A percentile compares a stretch with the other conserved stretches of the same genome.
Evolutionary conservation across 2,329 filamentous ascomycete genomes (phyloP).

Genomic region (Epichloe typhina): DNA sequence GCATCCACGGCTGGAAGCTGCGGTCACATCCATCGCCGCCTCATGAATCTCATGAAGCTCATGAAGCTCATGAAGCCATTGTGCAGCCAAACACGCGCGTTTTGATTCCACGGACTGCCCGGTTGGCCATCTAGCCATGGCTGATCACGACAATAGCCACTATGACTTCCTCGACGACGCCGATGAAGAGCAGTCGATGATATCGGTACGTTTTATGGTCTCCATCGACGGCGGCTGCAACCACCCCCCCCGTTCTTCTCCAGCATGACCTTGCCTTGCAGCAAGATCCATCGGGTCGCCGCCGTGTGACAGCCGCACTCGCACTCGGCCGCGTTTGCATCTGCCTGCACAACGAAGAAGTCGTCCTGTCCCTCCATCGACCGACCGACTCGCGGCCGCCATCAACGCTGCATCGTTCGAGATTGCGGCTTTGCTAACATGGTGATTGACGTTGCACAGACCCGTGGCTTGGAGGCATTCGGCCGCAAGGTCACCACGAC

Average conservation of each 20-base stretch:
- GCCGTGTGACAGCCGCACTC: neutral
- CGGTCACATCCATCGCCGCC: constrained; percentile 2
- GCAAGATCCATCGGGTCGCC: neutral
- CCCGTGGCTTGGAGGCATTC: constrained; percentile 82
- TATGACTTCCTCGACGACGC: constrained; percentile 34
- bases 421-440: constrained; percentile 5
- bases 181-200: constrained; percentile 35
- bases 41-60: neutral
- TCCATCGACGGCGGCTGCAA: neutral
- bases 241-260: neutral
- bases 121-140: constrained; percentile 20
- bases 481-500: constrained; percentile 90
- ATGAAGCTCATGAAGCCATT: constrained; percentile 4
- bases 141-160: constrained; percentile 26
- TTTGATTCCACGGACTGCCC: neutral
- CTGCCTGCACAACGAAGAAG: neutral
- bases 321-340: neutral
- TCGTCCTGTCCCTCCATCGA: neutral
- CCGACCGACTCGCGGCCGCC: neutral
- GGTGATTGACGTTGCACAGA: constrained; percentile 34
- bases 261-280: neutral
- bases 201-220: constrained; percentile 19
- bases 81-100: neutral
- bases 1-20: neutral
- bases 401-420: neutral